Conservation (phyloP, 345 rosid species). For the Citrus trifoliata region DNA sequence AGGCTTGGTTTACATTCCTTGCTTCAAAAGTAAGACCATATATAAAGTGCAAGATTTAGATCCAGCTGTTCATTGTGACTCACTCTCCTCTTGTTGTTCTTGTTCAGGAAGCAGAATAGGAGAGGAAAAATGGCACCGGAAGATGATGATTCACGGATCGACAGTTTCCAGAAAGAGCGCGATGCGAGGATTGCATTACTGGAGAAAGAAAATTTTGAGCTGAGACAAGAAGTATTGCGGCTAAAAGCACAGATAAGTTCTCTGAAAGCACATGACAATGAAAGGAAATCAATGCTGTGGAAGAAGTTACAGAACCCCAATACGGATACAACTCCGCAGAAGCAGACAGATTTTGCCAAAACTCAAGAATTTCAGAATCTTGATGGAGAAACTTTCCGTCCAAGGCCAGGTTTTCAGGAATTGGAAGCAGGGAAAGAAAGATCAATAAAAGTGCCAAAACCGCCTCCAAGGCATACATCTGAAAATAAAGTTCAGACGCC, state of each 20-base stretch:
- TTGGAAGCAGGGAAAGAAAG: constrained; percentile 23
- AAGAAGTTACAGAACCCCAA: constrained; percentile 74
- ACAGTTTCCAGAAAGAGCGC: constrained; percentile 56
- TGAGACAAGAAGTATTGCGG: constrained; percentile 63
- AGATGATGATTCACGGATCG: constrained; percentile 51
- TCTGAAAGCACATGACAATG: constrained; percentile 79
- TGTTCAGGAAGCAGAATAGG: constrained; percentile 13
- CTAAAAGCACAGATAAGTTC: constrained; percentile 66
- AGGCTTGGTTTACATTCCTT: constrained; percentile 32
- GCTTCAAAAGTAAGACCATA: constrained; percentile 34
- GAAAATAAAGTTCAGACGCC: constrained; percentile 22
- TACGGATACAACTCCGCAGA: constrained; percentile 38
- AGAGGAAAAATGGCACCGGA: constrained; percentile 39
- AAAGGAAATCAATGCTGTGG: constrained; percentile 84
- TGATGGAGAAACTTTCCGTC: constrained; percentile 20
- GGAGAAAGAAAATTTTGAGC: constrained; percentile 76
- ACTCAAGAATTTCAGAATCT: constrained; percentile 23
- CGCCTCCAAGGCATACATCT: constrained; percentile 34
- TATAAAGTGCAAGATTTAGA: constrained; percentile 12
- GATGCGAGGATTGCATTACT: constrained; percentile 56
- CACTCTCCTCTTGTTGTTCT: neutral
- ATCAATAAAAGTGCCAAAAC: constrained; percentile 26
- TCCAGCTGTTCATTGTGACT: constrained; percentile 17
- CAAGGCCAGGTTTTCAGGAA: constrained; percentile 22
- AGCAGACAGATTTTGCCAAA: constrained; percentile 38